A percentile compares a stretch with the other conserved stretches of the same genome.
Conservation (phyloP, 2,329 filamentous ascomycete species). For the Cladosporium sphaerospermum region DNA sequence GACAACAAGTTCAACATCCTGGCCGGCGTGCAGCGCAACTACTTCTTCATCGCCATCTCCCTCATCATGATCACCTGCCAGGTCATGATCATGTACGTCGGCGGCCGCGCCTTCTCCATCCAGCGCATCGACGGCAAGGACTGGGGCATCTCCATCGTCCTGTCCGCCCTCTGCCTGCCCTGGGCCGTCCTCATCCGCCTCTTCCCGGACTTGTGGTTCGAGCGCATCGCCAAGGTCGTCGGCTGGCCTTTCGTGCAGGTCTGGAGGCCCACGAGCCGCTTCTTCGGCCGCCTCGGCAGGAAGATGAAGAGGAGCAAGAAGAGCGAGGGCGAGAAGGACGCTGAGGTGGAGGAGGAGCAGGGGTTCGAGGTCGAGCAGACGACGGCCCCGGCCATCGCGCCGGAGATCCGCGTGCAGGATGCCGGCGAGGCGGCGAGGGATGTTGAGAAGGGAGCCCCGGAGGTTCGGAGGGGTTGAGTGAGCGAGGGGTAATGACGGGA, state of each 20-base stretch:
- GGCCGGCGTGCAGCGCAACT: constrained; percentile 76
- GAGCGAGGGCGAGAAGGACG: not conserved
- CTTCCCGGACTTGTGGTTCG: constrained; percentile 66
- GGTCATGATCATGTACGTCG: constrained; percentile 82
- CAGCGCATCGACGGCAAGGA: constrained; percentile 61
- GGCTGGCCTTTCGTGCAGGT: constrained; percentile 3
- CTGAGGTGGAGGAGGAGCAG: not conserved
- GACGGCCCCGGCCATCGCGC: not conserved
- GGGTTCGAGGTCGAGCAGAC: not conserved
- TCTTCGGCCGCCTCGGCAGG: not conserved
- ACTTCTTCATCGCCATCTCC: constrained; percentile 84
- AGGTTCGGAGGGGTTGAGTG: not conserved
- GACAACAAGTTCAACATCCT: constrained; percentile 97
- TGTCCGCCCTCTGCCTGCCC: constrained; percentile 76
- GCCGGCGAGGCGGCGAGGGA: not conserved
- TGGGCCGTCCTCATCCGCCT: constrained; percentile 74
- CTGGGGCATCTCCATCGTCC: constrained; percentile 81
- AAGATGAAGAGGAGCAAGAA: constrained; percentile 11
- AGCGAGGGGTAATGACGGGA: not conserved
- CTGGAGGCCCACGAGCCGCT: constrained; percentile 2
- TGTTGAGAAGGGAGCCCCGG: constrained; percentile 8
- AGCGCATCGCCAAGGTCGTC: constrained; percentile 22
- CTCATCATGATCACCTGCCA: constrained; percentile 82
- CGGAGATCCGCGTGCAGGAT: constrained; percentile 4
- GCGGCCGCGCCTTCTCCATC: constrained; percentile 74